phyloP scores from a whole-genome alignment of 371 early-diverging fungal genomes.

The Capniomyces stellatus region DNA sequence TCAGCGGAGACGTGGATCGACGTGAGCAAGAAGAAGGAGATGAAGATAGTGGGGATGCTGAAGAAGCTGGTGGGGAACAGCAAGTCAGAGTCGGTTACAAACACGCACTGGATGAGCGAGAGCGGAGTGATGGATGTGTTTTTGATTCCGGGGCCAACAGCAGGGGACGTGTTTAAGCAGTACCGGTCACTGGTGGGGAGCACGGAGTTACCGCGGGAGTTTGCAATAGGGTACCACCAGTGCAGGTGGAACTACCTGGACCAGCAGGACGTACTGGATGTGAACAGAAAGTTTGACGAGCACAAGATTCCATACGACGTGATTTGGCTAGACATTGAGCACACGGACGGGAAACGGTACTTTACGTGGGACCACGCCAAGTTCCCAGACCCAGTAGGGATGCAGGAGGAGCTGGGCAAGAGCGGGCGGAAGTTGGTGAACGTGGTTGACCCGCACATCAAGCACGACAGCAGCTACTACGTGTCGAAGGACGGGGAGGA shows the following conservation, averaged over 20 bases:
- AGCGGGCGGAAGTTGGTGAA: constrained; percentile 69
- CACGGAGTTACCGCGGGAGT: constrained; percentile 69
- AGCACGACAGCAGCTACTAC: constrained; percentile 51
- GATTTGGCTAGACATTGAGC: constrained; percentile 55
- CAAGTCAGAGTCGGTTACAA: constrained; percentile 9
- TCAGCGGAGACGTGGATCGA: constrained; percentile 96
- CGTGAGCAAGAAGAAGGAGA: constrained; percentile 40
- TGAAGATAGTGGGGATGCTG: constrained; percentile 7
- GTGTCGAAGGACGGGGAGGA: constrained; percentile 61
- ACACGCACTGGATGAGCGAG: constrained; percentile 89
- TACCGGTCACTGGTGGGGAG: constrained; percentile 63
- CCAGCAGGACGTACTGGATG: constrained; percentile 32
- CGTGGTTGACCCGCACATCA: constrained; percentile 95
- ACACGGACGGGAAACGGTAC: constrained; percentile 33
- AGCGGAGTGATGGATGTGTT: constrained; percentile 79
- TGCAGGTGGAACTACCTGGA: constrained; percentile 51
- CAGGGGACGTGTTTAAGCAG: constrained; percentile 48
- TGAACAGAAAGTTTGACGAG: constrained; percentile 30
- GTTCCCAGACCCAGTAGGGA: constrained; percentile 64
- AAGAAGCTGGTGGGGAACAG: constrained; percentile 11
- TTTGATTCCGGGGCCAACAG: constrained; percentile 67
- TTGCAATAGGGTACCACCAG: constrained; percentile 77
- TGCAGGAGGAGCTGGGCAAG: constrained; percentile 54
- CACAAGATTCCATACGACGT: constrained; percentile 44
- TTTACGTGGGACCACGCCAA: constrained; percentile 25